These are phyloP conservation scores for Phytophthora chlamydospora DNA, from an alignment of 352 stramenopile species.

Conservation along the genomic window DNA sequence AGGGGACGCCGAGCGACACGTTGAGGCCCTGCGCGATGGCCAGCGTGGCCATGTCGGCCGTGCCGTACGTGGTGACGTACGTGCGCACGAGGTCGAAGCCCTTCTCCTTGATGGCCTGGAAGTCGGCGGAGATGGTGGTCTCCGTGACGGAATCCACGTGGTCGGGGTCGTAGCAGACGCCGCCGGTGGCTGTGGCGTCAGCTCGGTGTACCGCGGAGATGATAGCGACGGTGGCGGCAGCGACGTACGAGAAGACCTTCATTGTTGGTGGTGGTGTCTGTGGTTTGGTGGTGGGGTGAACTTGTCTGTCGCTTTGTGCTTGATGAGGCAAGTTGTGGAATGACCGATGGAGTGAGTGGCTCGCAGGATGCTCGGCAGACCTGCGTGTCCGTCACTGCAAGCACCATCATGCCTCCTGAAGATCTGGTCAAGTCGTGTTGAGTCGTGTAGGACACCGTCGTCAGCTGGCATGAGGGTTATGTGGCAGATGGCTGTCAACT, in stretches of 20 bases:
- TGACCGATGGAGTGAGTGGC: conserved; percentile 19
- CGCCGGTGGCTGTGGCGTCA: conserved; percentile 19
- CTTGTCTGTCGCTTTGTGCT: conserved; percentile 15
- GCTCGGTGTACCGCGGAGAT: conserved; percentile 7
- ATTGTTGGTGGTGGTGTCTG: conserved; percentile 21
- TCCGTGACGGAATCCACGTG: conserved; percentile 43
- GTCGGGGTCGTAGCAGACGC: conserved; percentile 59
- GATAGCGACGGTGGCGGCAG: conserved; percentile 18
- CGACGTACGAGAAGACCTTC: conserved; percentile 34
- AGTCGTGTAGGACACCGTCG: conserved; percentile 28
- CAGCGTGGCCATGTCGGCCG: conserved; percentile 47
- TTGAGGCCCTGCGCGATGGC: conserved; percentile 54
- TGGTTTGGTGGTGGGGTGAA: conserved; percentile 1
- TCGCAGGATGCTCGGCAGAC: not conserved
- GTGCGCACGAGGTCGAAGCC: conserved; percentile 55
- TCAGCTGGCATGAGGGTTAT: conserved; percentile 11
- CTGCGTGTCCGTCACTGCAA: not conserved
- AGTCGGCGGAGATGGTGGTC: conserved; percentile 47
- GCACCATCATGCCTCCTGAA: conserved; percentile 17
- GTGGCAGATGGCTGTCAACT: conserved; percentile 28
- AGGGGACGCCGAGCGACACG: conserved; percentile 53
- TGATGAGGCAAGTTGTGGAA: conserved; percentile 36
- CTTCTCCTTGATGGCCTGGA: conserved; percentile 51
- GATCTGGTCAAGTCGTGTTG: conserved; percentile 13
- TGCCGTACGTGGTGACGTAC: conserved; percentile 52